Base-by-base conservation (phyloP, 192 early-diverging fungal species). In the Kappamyces sp. region DNA sequence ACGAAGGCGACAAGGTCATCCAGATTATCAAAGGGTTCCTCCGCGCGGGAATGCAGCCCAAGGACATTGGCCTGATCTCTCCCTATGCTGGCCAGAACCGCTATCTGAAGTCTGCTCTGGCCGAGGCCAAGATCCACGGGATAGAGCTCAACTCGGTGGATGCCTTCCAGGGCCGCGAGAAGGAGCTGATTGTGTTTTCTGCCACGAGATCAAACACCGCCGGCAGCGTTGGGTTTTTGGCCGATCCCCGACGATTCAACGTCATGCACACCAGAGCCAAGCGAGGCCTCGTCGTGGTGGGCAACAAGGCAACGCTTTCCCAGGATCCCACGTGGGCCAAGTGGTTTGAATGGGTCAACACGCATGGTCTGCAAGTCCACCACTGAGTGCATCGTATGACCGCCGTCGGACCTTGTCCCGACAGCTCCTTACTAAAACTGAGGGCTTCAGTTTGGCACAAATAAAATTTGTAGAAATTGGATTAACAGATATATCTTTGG, bases 201-300 rank as follows among this genome's bases (percentile, higher is more conserved):
- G 39, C 40, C 5, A 47, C 44, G 6, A 8, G 57, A 47, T 58
- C 57, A 4, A 58, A 58, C 47, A 40, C 37, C 40, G n/a, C 10
- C 47, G 36, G 42, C 12, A 47, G 33, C 57, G 12, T 58, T 40
- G 57, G 61, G 54, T 94, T 94, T 70, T 74, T 94, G 65, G 91
- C 83, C 60, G 91, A 94, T 47, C 92, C 91, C 15, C 78, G 92
- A n/a, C 86, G 92, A 46, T 73, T 94, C 38, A 94, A 94, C 57
- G 92, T 94, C 2, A 91, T 91, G 3, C 71, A 93, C 47, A 94
- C 92, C 1, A 79, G 92, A 54, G 61, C 92, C 13, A 89, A 88
- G 50, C 91, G 89, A 63, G 92, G 92, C 48, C 64, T 93, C 31
- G 85, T 93, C 37, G 85, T 94, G 40, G 75, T 94, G 5, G 92